Conservation (phyloP, 148 eudicot species). For the Mesembryanthemum crystallinum region DNA sequence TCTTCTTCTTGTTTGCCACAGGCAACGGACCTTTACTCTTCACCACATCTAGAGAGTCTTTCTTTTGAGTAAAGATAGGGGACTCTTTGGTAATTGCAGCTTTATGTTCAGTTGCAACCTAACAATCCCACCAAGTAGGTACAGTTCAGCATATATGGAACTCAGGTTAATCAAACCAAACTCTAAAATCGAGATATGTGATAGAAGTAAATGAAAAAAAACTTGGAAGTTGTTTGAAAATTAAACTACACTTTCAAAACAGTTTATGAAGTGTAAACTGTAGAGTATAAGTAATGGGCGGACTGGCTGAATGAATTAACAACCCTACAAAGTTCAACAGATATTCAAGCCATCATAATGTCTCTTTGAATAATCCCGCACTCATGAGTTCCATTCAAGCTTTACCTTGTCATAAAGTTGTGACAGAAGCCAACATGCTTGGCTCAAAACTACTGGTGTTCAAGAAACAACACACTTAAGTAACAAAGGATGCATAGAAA, state of each 20-base stretch:
- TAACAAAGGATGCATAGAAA: background rate
- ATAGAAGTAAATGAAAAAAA: background rate
- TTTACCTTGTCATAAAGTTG: background rate
- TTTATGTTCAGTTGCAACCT: constrained; percentile 41
- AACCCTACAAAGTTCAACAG: background rate
- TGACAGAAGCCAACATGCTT: background rate
- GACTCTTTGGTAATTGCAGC: constrained; percentile 26
- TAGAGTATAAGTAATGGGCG: too few species aligned
- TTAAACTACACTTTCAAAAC: background rate
- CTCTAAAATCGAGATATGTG: background rate
- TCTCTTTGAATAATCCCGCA: background rate
- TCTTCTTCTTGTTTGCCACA: constrained; percentile 64
- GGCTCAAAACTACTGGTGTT: background rate
- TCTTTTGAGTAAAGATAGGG: constrained; percentile 24
- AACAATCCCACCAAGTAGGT: constrained; percentile 5
- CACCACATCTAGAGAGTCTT: constrained; percentile 25
- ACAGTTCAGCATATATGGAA: background rate
- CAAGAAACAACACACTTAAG: background rate
- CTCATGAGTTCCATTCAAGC: background rate
- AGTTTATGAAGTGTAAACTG: background rate
- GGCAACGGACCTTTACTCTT: constrained; percentile 33
- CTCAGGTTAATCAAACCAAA: background rate
- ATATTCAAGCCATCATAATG: background rate
- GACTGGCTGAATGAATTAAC: background rate
- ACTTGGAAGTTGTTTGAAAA: background rate